Percentiles rank a stretch among this genome's conserved stretches.
Conservation (phyloP, 768 basidiomycete genomes). For the Psilocybe subaeruginosa region DNA sequence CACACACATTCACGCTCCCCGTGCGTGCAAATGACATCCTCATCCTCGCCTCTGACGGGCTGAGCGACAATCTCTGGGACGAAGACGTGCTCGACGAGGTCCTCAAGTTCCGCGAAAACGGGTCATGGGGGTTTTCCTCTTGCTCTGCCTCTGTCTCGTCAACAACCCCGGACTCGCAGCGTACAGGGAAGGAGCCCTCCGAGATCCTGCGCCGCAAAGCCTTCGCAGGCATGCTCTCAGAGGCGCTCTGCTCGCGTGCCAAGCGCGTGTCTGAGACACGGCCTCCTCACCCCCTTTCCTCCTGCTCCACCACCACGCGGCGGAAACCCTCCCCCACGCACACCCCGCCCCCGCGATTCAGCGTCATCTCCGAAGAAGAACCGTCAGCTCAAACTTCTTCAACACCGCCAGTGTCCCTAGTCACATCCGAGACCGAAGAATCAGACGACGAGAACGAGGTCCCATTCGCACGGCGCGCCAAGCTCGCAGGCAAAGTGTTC, state of each 20-base stretch:
- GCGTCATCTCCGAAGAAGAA: conserved; percentile 17
- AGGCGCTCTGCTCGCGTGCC: conserved; percentile 82
- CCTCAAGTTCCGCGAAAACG: conserved; percentile 47
- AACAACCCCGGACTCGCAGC: background rate
- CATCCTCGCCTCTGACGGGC: conserved; percentile 80
- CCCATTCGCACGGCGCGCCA: conserved; percentile 84
- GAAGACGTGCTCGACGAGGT: conserved; percentile 87
- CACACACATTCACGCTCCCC: conserved; percentile 66
- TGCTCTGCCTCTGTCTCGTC: background rate
- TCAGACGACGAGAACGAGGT: conserved; percentile 49
- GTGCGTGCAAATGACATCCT: conserved; percentile 75
- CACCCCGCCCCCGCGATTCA: conserved; percentile 7
- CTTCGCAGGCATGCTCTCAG: conserved; percentile 71
- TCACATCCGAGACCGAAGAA: conserved; percentile 9
- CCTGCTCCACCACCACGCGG: background rate
- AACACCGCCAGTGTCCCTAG: conserved; percentile 10
- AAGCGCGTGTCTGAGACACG: conserved; percentile 63
- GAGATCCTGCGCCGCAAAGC: conserved; percentile 38
- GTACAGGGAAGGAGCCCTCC: background rate
- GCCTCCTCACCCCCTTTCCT: background rate
- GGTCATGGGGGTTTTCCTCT: conserved; percentile 12
- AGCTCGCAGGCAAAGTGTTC: conserved; percentile 72
- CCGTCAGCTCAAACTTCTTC: background rate
- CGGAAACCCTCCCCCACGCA: conserved; percentile 5
- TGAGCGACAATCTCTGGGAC: conserved; percentile 89